Percentiles rank a stretch among this genome's conserved stretches.
These are phyloP conservation scores for Caryopteris hybrid DNA, from an alignment of 305 asterid species.

Conservation along the genomic window DNA sequence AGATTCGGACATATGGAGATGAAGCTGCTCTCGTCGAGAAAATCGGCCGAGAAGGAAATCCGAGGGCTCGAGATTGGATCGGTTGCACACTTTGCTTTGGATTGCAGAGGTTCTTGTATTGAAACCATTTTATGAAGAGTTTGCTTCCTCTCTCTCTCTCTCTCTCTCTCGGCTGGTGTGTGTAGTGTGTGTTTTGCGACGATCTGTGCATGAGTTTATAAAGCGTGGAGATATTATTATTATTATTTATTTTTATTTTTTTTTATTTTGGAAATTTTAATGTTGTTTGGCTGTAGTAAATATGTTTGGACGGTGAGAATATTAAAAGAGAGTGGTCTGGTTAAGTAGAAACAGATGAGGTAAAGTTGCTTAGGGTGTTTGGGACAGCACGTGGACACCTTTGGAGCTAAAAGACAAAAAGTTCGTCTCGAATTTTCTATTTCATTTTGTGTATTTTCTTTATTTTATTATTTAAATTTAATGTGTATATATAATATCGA, in stretches of 20 bases:
- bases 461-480: no score
- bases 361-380: constrained; percentile 30
- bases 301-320: constrained; percentile 19
- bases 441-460: no score
- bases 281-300: neutral
- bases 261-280: neutral
- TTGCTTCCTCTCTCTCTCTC: no score
- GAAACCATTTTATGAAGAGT: constrained; percentile 63
- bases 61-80: constrained; percentile 55
- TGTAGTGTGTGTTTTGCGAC: constrained; percentile 12
- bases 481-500: no score
- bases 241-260: no score
- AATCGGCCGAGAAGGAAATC: constrained; percentile 84
- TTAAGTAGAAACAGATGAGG: constrained; percentile 35
- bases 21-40: constrained; percentile 65
- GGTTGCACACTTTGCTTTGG: constrained; percentile 7
- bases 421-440: no score
- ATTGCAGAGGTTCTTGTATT: constrained; percentile 32
- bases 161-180: neutral
- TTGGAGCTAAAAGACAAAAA: constrained; percentile 39
- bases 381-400: constrained; percentile 53
- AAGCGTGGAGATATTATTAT: no score
- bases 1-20: constrained; percentile 60
- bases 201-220: constrained; percentile 33
- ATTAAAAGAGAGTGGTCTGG: constrained; percentile 37